Conservation (phyloP, 371 early-diverging fungal species). For the Mortierella sp. region DNA sequence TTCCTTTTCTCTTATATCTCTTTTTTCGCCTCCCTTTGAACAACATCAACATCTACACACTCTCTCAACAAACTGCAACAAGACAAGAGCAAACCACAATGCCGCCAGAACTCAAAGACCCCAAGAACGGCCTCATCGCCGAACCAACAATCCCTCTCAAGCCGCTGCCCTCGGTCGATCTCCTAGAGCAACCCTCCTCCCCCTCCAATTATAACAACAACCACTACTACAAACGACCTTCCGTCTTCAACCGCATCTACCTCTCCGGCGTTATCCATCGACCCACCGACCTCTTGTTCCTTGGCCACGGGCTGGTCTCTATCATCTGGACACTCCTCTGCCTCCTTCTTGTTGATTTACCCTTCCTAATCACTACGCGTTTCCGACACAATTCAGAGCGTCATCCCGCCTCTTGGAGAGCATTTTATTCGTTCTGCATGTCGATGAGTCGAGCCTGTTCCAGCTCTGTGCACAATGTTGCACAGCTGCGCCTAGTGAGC, state of each 20-base stretch:
- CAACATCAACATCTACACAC: background rate
- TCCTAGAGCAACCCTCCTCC: background rate
- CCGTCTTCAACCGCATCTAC: conserved; percentile 28
- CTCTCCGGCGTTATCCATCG: conserved; percentile 35
- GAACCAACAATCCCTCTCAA: background rate
- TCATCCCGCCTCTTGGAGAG: conserved; percentile 48
- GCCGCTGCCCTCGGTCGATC: background rate
- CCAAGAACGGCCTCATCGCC: background rate
- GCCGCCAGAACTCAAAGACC: conserved; percentile 30
- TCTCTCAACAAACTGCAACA: background rate
- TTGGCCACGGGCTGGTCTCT: conserved; percentile 6
- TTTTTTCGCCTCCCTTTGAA: background rate
- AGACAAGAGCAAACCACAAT: background rate
- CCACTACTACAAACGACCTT: conserved; percentile 11
- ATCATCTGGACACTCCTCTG: conserved; percentile 20
- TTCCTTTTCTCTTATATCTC: background rate
- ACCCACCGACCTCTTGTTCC: conserved; percentile 33
- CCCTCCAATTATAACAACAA: too few relatives aligned
- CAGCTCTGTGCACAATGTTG: conserved; percentile 27
- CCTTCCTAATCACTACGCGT: conserved; percentile 33
- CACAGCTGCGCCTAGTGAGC: conserved; percentile 50
- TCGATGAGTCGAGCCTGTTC: conserved; percentile 40
- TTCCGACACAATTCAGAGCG: conserved; percentile 29
- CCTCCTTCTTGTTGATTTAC: conserved; percentile 32
- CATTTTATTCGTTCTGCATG: conserved; percentile 48